Conservation (phyloP, 306 rosid species). For the Adenanthera pavonina region DNA sequence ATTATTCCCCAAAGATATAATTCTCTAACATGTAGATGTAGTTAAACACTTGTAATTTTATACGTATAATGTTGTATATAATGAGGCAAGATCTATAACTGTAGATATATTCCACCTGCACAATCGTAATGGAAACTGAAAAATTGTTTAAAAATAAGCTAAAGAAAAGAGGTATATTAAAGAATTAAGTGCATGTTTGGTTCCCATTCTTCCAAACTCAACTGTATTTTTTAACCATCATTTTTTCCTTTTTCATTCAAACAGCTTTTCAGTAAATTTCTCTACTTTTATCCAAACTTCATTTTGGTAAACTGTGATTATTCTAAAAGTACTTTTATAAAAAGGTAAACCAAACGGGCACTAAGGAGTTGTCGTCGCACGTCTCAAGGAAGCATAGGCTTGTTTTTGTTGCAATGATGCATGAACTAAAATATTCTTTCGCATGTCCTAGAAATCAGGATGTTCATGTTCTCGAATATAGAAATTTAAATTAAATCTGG, state of each 20-base stretch:
- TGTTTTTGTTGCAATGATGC: not conserved
- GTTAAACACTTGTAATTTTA: not conserved
- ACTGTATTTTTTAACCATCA: too few relatives aligned
- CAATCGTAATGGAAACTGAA: not conserved
- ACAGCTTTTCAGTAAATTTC: too few relatives aligned
- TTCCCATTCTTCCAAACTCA: too few relatives aligned
- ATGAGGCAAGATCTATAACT: conserved; percentile 16
- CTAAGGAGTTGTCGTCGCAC: not conserved
- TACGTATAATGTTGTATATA: not conserved
- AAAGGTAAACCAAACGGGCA: too few relatives aligned
- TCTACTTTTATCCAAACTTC: too few relatives aligned
- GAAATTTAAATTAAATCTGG: not conserved
- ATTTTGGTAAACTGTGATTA: too few relatives aligned
- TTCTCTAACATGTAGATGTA: conserved; percentile 3
- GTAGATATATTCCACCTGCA: not conserved
- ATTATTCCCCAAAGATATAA: not conserved
- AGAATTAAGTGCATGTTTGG: too few relatives aligned
- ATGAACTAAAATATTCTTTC: conserved; percentile 10
- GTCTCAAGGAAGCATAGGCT: not conserved
- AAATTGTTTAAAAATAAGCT: conserved; percentile 6
- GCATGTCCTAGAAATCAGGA: not conserved
- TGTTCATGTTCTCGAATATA: not conserved
- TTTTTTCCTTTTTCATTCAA: too few relatives aligned
- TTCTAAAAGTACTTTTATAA: too few relatives aligned
- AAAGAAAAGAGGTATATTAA: not conserved